A percentile compares a stretch with the other conserved stretches of the same genome.
Evolutionary conservation across 768 basidiomycete genomes (phyloP).

Genomic region (Scleroderma bovista): DNA sequence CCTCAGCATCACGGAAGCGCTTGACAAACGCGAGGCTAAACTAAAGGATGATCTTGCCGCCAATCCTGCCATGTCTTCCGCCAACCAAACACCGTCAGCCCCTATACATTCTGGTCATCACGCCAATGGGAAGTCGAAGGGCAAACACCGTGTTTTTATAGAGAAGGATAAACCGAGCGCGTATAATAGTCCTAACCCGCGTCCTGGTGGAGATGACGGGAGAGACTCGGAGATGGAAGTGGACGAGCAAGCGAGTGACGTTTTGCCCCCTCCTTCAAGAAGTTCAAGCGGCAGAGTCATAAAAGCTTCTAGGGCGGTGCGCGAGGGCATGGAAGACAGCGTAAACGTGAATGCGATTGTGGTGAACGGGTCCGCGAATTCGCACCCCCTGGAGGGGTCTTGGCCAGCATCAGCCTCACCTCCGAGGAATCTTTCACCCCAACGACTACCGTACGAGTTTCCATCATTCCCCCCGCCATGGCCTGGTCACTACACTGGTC

Average conservation of each 20-base stretch:
- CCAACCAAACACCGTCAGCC: slow-evolving; percentile 23
- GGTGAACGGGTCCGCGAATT: slow-evolving; percentile 18
- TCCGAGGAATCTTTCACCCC: slow-evolving; percentile 11
- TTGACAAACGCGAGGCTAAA: slow-evolving; percentile 46
- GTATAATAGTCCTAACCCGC: slow-evolving; percentile 19
- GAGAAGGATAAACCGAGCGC: slow-evolving; percentile 30
- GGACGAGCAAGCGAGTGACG: slow-evolving; percentile 15
- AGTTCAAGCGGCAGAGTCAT: slow-evolving; percentile 25
- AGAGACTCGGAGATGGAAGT: slow-evolving; percentile 13
- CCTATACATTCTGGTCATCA: slow-evolving; percentile 15
- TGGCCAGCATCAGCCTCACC: slow-evolving; percentile 23
- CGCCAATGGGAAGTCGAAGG: slow-evolving; percentile 33
- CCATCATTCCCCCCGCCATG: slow-evolving; percentile 22
- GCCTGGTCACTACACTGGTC: slow-evolving; percentile 41
- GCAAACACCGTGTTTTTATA: slow-evolving; percentile 33
- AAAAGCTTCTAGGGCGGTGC: slow-evolving; percentile 25
- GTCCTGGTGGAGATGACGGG: slow-evolving; percentile 20
- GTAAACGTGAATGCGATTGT: slow-evolving; percentile 8
- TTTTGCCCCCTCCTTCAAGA: slow-evolving; percentile 20
- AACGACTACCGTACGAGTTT: slow-evolving; percentile 17
- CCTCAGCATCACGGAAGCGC: slow-evolving; percentile 53
- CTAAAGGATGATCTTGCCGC: slow-evolving; percentile 55
- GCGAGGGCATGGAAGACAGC: slow-evolving; percentile 22
- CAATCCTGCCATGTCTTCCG: slow-evolving; percentile 46
- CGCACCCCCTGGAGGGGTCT: slow-evolving; percentile 14